Conservation (phyloP, 352 stramenopile species). For the Aphanomyces euteiches region DNA sequence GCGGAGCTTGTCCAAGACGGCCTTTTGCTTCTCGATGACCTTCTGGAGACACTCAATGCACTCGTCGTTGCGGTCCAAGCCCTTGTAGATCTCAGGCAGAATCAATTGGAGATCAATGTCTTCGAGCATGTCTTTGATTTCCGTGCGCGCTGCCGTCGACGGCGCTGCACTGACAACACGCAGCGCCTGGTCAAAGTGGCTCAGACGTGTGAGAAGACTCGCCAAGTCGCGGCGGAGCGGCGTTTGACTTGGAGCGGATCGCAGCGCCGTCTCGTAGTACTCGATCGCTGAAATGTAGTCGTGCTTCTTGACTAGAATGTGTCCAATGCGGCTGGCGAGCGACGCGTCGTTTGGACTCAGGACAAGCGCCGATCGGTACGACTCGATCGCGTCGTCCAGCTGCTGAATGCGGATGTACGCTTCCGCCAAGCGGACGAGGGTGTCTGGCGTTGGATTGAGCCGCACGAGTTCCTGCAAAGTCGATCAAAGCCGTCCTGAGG, state of each 20-base stretch:
- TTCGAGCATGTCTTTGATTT: slow-evolving; percentile 64
- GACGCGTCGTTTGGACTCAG: slow-evolving; percentile 64
- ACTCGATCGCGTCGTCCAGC: slow-evolving; percentile 82
- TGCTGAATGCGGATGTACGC: slow-evolving; percentile 91
- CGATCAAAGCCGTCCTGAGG: too few relatives aligned
- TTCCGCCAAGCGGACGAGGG: slow-evolving; percentile 85
- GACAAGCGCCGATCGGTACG: slow-evolving; percentile 55
- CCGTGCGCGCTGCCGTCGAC: slow-evolving; percentile 49
- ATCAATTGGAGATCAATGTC: slow-evolving; percentile 72
- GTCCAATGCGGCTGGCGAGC: slow-evolving; percentile 84
- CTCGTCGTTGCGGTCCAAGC: slow-evolving; percentile 57
- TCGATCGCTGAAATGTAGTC: slow-evolving; percentile 91
- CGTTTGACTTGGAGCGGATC: slow-evolving; percentile 67
- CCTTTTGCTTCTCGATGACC: slow-evolving; percentile 80
- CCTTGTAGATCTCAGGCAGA: slow-evolving; percentile 74
- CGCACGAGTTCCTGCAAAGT: slow-evolving; percentile 69
- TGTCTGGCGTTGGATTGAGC: slow-evolving; percentile 61
- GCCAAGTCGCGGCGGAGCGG: slow-evolving; percentile 86
- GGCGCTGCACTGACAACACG: slow-evolving; percentile 74
- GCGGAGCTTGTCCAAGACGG: slow-evolving; percentile 76
- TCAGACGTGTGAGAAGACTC: slow-evolving; percentile 84
- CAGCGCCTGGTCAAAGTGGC: slow-evolving; percentile 78
- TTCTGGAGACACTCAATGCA: slow-evolving; percentile 78
- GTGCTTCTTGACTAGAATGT: slow-evolving; percentile 89
- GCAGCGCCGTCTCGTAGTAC: slow-evolving; percentile 90